phyloP scores from a whole-genome alignment of 768 basidiomycete species.

The Tubosaeta sp. region DNA sequence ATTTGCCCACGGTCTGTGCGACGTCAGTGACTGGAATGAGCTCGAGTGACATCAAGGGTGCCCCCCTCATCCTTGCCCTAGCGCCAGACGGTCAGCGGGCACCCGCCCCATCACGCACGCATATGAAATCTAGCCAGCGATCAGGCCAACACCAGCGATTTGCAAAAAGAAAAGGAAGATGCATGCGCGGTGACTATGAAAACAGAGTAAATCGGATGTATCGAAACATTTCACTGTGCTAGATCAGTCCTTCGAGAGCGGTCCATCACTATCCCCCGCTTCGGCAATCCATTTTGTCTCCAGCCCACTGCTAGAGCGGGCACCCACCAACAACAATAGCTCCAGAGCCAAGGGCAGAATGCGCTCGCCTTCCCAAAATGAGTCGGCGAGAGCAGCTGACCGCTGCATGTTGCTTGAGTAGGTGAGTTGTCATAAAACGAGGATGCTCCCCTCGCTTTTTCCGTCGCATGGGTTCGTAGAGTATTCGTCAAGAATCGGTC shows the following conservation, averaged over 20 bases:
- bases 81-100: slow-evolving; percentile 5
- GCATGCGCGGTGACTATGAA: slow-evolving; percentile 21
- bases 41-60: slow-evolving; percentile 17
- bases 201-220: slow-evolving; percentile 17
- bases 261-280: slow-evolving; percentile 23
- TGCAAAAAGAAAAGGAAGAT: slow-evolving; percentile 9
- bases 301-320: slow-evolving; percentile 31
- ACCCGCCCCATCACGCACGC: not conserved
- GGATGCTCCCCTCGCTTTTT: slow-evolving; percentile 22
- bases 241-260: slow-evolving; percentile 27
- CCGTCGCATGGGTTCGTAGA: slow-evolving; percentile 29
- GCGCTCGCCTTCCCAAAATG: slow-evolving; percentile 8
- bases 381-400: slow-evolving; percentile 10
- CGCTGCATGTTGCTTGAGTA: slow-evolving; percentile 8
- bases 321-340: slow-evolving; percentile 23
- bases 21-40: not conserved
- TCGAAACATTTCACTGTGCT: slow-evolving; percentile 15
- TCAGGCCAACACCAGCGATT: not conserved
- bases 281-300: slow-evolving; percentile 23
- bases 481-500: slow-evolving; percentile 35
- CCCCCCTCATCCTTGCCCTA: slow-evolving; percentile 9
- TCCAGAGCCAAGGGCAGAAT: slow-evolving; percentile 16
- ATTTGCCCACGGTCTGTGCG: not conserved
- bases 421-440: slow-evolving; percentile 18
- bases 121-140: not conserved